phyloP scores from a whole-genome alignment of 176 grass and related monocot species.

The Phragmites australis region DNA sequence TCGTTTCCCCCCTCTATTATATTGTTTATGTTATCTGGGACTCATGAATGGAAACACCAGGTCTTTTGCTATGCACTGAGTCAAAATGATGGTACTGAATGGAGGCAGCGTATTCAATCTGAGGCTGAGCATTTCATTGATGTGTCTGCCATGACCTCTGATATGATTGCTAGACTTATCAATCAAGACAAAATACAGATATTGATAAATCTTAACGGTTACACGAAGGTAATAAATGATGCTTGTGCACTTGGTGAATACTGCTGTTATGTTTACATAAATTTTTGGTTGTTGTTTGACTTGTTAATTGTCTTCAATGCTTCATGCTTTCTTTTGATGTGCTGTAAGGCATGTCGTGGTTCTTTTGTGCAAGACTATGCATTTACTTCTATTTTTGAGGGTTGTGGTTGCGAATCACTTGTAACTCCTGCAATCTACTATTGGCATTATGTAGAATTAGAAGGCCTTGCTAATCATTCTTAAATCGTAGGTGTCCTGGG shows the following conservation, averaged over 20 bases:
- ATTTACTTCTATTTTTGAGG: neutral
- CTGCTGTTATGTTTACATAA: neutral
- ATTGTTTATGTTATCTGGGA: constrained; percentile 7
- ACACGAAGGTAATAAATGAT: constrained; percentile 72
- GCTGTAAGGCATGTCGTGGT: neutral
- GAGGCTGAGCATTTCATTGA: constrained; percentile 85
- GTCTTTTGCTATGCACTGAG: constrained; percentile 93
- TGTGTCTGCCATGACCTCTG: constrained; percentile 81
- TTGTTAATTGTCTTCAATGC: neutral
- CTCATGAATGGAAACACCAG: constrained; percentile 28
- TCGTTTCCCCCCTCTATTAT: neutral
- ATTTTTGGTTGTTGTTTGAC: neutral
- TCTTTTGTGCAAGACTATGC: neutral
- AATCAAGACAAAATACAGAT: constrained; percentile 89
- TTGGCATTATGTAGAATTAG: neutral
- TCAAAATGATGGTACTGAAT: constrained; percentile 89
- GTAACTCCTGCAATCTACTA: neutral
- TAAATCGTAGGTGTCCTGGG: neutral
- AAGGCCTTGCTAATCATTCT: neutral
- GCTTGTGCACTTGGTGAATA: neutral
- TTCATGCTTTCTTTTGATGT: neutral
- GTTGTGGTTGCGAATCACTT: neutral
- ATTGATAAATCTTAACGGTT: constrained; percentile 91
- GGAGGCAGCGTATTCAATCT: constrained; percentile 86
- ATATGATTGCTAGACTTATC: constrained; percentile 74